A percentile compares a stretch with the other conserved stretches of the same genome.
Evolutionary conservation across 805 yeast genomes (phyloP).

Genomic region (Cyberlindnera bimundalis): DNA sequence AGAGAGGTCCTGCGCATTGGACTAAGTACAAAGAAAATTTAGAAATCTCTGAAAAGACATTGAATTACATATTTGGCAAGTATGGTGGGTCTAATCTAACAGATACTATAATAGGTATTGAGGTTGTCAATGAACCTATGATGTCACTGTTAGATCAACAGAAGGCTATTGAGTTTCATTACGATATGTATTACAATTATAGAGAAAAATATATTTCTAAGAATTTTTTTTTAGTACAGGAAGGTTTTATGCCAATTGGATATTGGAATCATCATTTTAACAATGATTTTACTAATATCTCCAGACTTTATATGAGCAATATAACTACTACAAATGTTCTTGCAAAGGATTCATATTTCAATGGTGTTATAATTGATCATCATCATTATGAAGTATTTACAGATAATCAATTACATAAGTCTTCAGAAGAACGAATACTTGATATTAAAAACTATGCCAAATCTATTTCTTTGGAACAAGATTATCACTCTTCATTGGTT

Average conservation of each 20-base stretch:
- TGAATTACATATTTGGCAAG: conserved; percentile 46
- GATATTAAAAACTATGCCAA: conserved; percentile 33
- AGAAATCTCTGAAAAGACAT: conserved; percentile 45
- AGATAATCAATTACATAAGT: conserved; percentile 50
- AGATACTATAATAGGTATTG: conserved; percentile 66
- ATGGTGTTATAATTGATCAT: conserved; percentile 73
- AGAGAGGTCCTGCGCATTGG: conserved; percentile 47
- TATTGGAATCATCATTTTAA: conserved; percentile 51
- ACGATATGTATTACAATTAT: conserved; percentile 31
- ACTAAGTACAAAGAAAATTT: conserved; percentile 37
- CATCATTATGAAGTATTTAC: conserved; percentile 89
- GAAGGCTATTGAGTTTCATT: conserved; percentile 31
- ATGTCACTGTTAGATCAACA: conserved; percentile 45
- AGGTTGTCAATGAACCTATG: conserved; percentile 71
- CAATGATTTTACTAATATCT: conserved; percentile 28
- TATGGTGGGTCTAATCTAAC: conserved; percentile 46
- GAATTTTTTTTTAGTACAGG: conserved; percentile 55
- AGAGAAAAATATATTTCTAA: conserved; percentile 19
- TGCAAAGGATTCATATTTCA: conserved; percentile 35
- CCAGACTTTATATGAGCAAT: conserved; percentile 30
- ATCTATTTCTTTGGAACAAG: conserved; percentile 29
- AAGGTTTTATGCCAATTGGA: conserved; percentile 56
- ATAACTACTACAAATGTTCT: background rate
- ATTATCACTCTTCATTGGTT: conserved; percentile 48
- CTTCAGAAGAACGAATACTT: conserved; percentile 32